Base-by-base conservation (phyloP, 2,329 filamentous ascomycete species). In the Trichoderma guizhouense region DNA sequence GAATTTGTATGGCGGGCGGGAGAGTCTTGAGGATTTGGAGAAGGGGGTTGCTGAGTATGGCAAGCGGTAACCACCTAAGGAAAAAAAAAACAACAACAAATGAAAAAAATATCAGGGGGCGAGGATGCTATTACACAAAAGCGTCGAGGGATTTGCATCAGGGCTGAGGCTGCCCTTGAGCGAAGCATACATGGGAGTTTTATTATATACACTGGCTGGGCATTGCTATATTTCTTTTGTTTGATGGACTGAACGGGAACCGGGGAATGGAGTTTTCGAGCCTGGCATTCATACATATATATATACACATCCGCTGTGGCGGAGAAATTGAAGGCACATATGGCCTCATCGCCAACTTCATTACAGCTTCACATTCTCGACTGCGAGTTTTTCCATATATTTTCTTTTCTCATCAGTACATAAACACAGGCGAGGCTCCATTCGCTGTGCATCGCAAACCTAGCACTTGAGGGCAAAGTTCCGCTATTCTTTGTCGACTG, bases 1-100 rank as follows among this genome's bases (percentile, higher is more conserved):
- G 78, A 82, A 86, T 43, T 82, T 85, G 71, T 87, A 87, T 72
- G 85, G 86, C 61, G 84, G 85, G 73, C 82, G 85, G 15, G 83
- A 83, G 32, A 86, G 82, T 73, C 79, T 87, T 5, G 82, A 83
- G 30, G 83, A 83, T 73, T 79, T 87, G 36, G 84, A 87, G 76
- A 83, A 81, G 60, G 86, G 86, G 2, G 80, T 87, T 67, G 78
- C 81, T 66, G 81, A 82, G 30, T 87, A 87, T 75, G 84, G 84
- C 75, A 79, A 78, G 73, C 78, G 78, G 73, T 79, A 75, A 51
- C 7, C 3, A 24, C 32, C 4, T 5, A 58, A 5, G 3, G 8
- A 12, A 58, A 57, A 26, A 18, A n/a, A 24, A 34, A 24, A 21
- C 15, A 11, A 62, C 30, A 34, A 62, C 6, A 28, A 32, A 14